These are phyloP conservation scores for Claviceps digitariae DNA, from an alignment of 2,329 filamentous ascomycete genomes.

Conservation along the genomic window DNA sequence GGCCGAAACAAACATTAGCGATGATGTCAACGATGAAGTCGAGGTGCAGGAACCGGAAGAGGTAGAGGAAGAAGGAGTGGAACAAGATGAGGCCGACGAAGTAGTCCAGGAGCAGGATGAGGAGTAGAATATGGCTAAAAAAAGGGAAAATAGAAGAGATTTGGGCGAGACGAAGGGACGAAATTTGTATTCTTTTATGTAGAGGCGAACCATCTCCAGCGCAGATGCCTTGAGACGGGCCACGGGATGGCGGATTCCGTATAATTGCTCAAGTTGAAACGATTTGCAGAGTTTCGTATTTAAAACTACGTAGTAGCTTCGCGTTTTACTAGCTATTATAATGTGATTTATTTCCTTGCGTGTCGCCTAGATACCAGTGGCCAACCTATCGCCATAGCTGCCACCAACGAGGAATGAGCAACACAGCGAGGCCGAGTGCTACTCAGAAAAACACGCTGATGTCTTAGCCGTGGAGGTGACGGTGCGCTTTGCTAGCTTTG, in stretches of 20 bases:
- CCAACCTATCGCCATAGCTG: too few relatives aligned
- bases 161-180: slow-evolving; percentile 1
- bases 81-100: slow-evolving; percentile 10
- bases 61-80: slow-evolving; percentile 6
- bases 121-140: slow-evolving; percentile 9
- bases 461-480: too few relatives aligned
- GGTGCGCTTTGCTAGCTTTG: too few relatives aligned
- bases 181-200: neutral
- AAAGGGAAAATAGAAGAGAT: slow-evolving; percentile 2
- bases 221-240: neutral
- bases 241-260: neutral
- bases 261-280: neutral
- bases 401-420: too few relatives aligned
- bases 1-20: slow-evolving; percentile 1
- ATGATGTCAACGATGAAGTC: slow-evolving; percentile 1
- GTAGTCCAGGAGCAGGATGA: slow-evolving; percentile 12
- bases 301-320: too few relatives aligned
- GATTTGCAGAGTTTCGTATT: neutral
- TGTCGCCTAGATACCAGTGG: neutral
- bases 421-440: too few relatives aligned
- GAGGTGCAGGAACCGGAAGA: slow-evolving; percentile 11
- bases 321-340: neutral
- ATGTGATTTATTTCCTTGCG: neutral
- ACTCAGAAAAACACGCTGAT: too few relatives aligned
- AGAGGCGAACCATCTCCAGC: neutral